Evolutionary conservation across 164 flowering plant species (phyloP).

Genomic region (Kingdonia uniflora): DNA sequence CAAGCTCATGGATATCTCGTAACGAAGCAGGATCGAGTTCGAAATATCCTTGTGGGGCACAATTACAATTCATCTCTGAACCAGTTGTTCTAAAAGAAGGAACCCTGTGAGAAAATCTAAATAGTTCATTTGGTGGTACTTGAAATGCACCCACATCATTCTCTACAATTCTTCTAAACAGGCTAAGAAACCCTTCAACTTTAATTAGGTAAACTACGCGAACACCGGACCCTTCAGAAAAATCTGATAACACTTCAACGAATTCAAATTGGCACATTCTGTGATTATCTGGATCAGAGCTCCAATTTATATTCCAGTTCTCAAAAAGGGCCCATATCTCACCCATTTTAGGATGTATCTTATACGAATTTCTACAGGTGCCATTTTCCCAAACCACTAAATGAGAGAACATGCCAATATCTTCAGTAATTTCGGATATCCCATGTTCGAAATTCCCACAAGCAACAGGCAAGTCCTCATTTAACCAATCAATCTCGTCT

Average conservation of each 20-base stretch:
- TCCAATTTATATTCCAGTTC: slow-evolving; percentile 54
- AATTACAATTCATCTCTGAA: not conserved
- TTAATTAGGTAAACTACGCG: slow-evolving; percentile 39
- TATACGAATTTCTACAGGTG: slow-evolving; percentile 4
- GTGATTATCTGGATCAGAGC: slow-evolving; percentile 18
- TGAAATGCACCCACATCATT: slow-evolving; percentile 13
- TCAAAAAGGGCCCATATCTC: slow-evolving; percentile 83
- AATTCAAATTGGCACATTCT: slow-evolving; percentile 37
- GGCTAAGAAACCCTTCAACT: slow-evolving; percentile 44
- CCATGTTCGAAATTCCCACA: slow-evolving; percentile 62
- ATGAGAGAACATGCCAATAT: slow-evolving; percentile 56
- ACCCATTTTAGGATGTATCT: slow-evolving; percentile 52
- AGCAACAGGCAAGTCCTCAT: slow-evolving; percentile 41
- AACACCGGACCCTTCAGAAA: slow-evolving; percentile 29
- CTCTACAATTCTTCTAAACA: slow-evolving; percentile 27
- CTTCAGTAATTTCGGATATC: slow-evolving; percentile 17
- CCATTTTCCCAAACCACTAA: slow-evolving; percentile 25
- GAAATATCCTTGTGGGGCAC: not conserved
- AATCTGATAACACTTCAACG: slow-evolving; percentile 61
- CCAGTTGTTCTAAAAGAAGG: slow-evolving; percentile 1
- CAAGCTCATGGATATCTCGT: not conserved
- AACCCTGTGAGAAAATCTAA: slow-evolving; percentile 1
- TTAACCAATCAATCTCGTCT: slow-evolving; percentile 30
- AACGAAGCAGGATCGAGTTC: slow-evolving; percentile 3
- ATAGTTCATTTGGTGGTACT: slow-evolving; percentile 18